Evolutionary conservation across 805 yeast species (phyloP), one percentile per base, ranked within the genome.

Genomic region (Candida glaebosa): DNA sequence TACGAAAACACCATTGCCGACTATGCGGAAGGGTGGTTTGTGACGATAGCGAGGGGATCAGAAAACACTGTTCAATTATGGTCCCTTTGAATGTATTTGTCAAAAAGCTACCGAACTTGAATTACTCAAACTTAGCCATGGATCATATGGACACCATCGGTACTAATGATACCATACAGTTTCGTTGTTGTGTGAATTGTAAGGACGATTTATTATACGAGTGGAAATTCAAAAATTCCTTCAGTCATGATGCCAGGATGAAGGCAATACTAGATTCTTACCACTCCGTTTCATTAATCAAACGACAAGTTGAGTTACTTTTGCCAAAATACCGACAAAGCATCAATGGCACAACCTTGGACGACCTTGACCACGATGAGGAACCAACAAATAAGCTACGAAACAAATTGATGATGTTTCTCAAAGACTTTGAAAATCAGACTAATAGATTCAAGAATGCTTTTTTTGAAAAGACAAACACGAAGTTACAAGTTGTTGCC

Each of bases 1-100:
- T 76, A 18, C 66, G 97, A 38, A 87, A 84, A 49, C 98, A 93
- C 57, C 99, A 91, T 58, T 93, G 99, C 60, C 67, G 98, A 28
- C 60, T 89, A 18, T 91, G 99, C 66, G 98, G 98, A 0, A 55
- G 61, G 19, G 78, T 85, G 1, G 87, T 88, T 0, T 91, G 97
- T 63, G 95, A 84, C 18, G 82, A 81, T 49, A 51, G 60, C 10
- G 50, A 44, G 59, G 39, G 63, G 45, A 37, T 74, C 69, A 6
- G 81, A 67, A 10, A 52, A 31, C 45, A 51, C 16, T 91, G 99
- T 58, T 88, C 96, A 0, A 78, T 81, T 56, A 78, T 79, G 41
- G 82, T 87, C 0, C 87, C 87, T 0, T 50, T 82, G 2, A 57
- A 56, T 16, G 52, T 67, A 9, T 51, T 78, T 14, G 46, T 70